phyloP scores from a whole-genome alignment of 306 rosid species.

The Leucaena leucocephala region DNA sequence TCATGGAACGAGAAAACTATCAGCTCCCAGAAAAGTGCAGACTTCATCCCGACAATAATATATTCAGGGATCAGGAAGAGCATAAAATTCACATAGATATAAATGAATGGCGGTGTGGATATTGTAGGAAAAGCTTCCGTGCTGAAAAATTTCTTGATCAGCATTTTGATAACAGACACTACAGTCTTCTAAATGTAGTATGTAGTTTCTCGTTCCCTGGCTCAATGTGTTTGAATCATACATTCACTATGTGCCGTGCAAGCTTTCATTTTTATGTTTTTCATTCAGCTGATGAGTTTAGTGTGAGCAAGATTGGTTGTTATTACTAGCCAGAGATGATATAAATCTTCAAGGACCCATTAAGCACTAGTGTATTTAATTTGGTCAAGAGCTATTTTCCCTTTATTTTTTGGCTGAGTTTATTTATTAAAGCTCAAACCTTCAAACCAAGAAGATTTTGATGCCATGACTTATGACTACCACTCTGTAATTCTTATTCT shows the following conservation, averaged over 20 bases:
- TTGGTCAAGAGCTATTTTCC: background rate
- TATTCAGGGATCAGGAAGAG: slow-evolving; percentile 90
- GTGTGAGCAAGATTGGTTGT: background rate
- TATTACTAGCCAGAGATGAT: background rate
- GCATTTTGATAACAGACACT: slow-evolving; percentile 91
- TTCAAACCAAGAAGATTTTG: background rate
- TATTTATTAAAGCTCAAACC: background rate
- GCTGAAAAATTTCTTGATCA: slow-evolving; percentile 88
- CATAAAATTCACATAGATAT: slow-evolving; percentile 73
- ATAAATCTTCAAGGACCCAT: background rate
- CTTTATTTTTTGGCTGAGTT: background rate
- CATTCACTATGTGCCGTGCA: slow-evolving; percentile 25
- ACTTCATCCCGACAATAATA: slow-evolving; percentile 79
- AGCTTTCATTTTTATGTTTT: slow-evolving; percentile 13
- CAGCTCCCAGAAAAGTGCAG: slow-evolving; percentile 70
- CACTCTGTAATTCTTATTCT: background rate
- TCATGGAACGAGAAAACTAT: slow-evolving; percentile 71
- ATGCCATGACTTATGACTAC: slow-evolving; percentile 2
- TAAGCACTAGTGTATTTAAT: background rate
- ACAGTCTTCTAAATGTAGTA: slow-evolving; percentile 87
- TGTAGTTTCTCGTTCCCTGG: slow-evolving; percentile 44
- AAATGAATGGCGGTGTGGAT: slow-evolving; percentile 92
- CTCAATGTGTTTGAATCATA: slow-evolving; percentile 40
- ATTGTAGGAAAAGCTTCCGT: slow-evolving; percentile 91
- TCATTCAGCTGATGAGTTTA: background rate